A percentile compares a stretch with the other conserved stretches of the same genome.
phyloP scores from a whole-genome alignment of 495 filamentous ascomycete species.

The Ascodesmis nigricans region DNA sequence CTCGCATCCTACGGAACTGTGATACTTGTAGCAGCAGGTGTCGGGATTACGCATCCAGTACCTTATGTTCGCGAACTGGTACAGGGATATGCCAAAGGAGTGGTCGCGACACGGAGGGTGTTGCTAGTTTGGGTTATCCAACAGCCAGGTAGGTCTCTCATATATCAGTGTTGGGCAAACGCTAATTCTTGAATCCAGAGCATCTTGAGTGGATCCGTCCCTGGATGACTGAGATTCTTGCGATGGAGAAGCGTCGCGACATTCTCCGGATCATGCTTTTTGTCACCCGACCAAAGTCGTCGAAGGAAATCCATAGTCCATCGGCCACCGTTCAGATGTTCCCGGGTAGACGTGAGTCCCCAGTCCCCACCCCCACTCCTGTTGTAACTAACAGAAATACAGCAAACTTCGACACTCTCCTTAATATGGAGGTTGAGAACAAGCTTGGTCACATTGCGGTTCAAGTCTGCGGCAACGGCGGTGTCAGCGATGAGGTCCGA shows the following conservation, averaged over 20 bases:
- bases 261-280: constrained; percentile 71
- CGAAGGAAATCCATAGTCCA: constrained; percentile 59
- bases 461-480: constrained; percentile 73
- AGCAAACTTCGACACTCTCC: constrained; percentile 40
- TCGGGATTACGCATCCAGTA: constrained; percentile 76
- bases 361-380: constrained; percentile 24
- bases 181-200: constrained; percentile 25
- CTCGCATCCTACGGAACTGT: constrained; percentile 66
- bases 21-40: constrained; percentile 66
- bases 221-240: constrained; percentile 89
- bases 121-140: constrained; percentile 82
- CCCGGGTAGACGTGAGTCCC: constrained; percentile 35
- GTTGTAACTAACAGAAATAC: background rate
- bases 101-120: constrained; percentile 55
- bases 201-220: constrained; percentile 79
- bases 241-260: constrained; percentile 60
- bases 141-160: constrained; percentile 27
- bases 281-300: constrained; percentile 60
- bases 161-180: background rate
- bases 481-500: constrained; percentile 71
- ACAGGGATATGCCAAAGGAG: constrained; percentile 40
- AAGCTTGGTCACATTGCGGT: constrained; percentile 68
- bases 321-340: constrained; percentile 79
- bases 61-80: constrained; percentile 56
- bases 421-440: constrained; percentile 55